Base-by-base conservation (phyloP, 805 yeast species). In the Yarrowia deformans region DNA sequence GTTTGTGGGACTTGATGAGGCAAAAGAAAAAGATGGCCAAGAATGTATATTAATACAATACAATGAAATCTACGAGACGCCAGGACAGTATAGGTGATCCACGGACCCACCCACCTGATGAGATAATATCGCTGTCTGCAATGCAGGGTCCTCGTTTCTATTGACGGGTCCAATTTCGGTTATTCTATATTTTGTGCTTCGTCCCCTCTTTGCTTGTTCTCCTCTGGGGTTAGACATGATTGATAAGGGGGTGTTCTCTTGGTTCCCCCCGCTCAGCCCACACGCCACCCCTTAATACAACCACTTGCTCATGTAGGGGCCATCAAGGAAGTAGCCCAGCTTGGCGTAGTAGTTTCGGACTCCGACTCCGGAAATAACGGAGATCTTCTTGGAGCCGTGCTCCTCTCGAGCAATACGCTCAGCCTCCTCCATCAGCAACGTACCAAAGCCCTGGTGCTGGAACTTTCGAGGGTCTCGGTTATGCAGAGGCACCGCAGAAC, bases 391-490 rank as follows among this genome's bases (percentile, higher is more conserved):
- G 5, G 97, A 89, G 0, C 97, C 97, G 78, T 95, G 99, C 77
- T 95, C 99, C 75, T 93, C 97, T 66, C 88, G 84, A 1, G 99
- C 95, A 70, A 95, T 95, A 72, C 97, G 85, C 75, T 92, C 98
- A 3, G 99, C 99, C 79, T 95, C 99, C 79, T 95, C 98, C 99
- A 95, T 95, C 66, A 95, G 80, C 75, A 95, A 83, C 7, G 99
- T 94, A 72, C 99, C 99, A 78, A 94, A 95, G 23, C 99, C 99
- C 83, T 95, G 99, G 82, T 95, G 99, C 81, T 95, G 99, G 83
- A 95, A 95, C 79, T 95, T 95, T 76, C 97, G 85, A 56, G 99
- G 99, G 79, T 95, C 99, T 73, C 98, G 85, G 3, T 96, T 90
- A 78, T 95, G 99, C 70, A 95, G 80, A 3, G 99, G 98, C 23